Base-by-base conservation (phyloP, 208 protist species). In the Leishmania arabica region DNA sequence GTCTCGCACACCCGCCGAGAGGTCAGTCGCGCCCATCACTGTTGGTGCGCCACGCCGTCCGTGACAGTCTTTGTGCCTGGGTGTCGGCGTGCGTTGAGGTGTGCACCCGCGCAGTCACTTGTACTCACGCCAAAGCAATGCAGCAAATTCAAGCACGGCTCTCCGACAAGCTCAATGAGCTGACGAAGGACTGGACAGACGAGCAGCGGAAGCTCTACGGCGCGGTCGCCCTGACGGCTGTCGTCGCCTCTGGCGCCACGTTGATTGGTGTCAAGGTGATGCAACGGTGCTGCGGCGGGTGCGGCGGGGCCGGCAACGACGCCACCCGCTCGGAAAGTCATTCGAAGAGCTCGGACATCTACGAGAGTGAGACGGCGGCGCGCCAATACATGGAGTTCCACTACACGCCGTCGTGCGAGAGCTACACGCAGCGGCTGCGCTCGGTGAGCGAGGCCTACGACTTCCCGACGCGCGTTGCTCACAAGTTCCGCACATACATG, bases 321-420 rank as follows among this genome's bases (percentile, higher is more conserved):
- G n/a, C 15, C 40, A 71, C 5, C 2, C 70, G 31, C 78, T 58
- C 69, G 17, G 40, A 75, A 37, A 79, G 79, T 49, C 56, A 82
- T 31, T 76, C 80, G 42, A 85, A 89, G 79, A 91, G 86, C 77
- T 85, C 83, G 13, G 83, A 86, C 19, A 84, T 97, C 17, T 97
- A 97, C 85, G 89, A 95, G 75, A 91, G 81, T 65, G 88, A 93
- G 37, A 81, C 64, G 7, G 83, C 82, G n/a, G 87, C 85, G 17
- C 87, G 88, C 34, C 91, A 97, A 86, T 95, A 95, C 82, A 90
- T 96, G 86, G 90, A 96, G 89, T 95, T 97, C 77, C 92, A 97
- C 86, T 96, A 89, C 88, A 94, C 91, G 8, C 89, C 91, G 3
- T 87, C 87, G 2, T 65, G 75, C 2, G 83, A 87, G 51, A 91